A percentile compares a stretch with the other conserved stretches of the same genome.
phyloP scores from a whole-genome alignment of 2,329 filamentous ascomycete species.

The Hypomyces perniciosus region DNA sequence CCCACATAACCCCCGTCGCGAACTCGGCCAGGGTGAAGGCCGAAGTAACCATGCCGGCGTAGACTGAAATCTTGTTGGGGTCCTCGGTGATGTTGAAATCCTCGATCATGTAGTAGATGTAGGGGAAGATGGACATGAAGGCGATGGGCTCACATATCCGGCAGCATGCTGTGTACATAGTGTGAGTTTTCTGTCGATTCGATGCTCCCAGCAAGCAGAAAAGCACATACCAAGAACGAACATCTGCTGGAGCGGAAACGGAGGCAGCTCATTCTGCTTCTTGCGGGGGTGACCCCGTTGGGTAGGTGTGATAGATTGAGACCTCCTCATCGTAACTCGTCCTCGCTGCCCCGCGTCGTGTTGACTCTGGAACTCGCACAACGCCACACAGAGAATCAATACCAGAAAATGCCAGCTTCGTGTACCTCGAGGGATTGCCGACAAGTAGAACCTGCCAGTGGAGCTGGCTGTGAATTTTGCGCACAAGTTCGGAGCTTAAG shows the following conservation, averaged over 20 bases:
- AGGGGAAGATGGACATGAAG: conserved; percentile 99
- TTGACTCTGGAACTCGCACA: not conserved
- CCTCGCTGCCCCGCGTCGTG: not conserved
- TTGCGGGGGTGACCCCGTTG: conserved; percentile 19
- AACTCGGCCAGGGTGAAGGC: conserved; percentile 96
- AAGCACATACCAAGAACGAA: conserved; percentile 44
- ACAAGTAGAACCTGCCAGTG: not conserved
- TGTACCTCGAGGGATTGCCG: no score
- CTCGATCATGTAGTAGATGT: conserved; percentile 95
- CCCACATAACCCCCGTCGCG: conserved; percentile 88
- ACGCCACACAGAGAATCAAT: not conserved
- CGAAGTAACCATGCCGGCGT: conserved; percentile 92
- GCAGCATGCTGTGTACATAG: conserved; percentile 61
- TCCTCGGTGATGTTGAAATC: conserved; percentile 81
- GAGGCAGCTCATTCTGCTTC: conserved; percentile 21
- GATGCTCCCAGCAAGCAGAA: not conserved
- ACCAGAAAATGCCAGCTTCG: not conserved
- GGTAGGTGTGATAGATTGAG: conserved; percentile 18
- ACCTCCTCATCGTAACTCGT: conserved; percentile 23
- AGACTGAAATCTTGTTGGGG: conserved; percentile 76
- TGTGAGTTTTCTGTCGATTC: not conserved
- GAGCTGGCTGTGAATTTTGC: not conserved
- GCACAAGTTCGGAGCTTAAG: not conserved
- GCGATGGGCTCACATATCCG: conserved; percentile 98
- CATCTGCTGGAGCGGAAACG: conserved; percentile 42